Percentiles rank a stretch among this genome's conserved stretches.
Evolutionary conservation across 140 eudicot species (phyloP).

Genomic region (Erigeron philadelphicus): DNA sequence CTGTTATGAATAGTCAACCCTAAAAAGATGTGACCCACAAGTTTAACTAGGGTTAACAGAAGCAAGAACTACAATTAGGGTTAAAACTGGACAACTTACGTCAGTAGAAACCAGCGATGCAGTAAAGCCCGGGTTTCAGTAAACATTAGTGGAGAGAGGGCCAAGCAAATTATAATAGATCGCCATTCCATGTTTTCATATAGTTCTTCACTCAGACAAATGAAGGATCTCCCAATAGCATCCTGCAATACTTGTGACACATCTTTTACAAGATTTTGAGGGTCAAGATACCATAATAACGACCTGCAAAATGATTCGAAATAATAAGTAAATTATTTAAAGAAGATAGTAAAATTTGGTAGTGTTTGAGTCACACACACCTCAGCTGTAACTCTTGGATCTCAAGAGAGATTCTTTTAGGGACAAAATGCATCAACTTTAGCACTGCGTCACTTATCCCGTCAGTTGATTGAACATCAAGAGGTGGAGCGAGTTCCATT

Average conservation of each 20-base stretch:
- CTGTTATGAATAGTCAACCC: constrained; percentile 48
- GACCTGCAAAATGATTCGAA: constrained; percentile 42
- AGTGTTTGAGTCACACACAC: constrained; percentile 27
- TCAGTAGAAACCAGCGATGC: constrained; percentile 63
- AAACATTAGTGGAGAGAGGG: constrained; percentile 58
- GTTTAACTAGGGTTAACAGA: constrained; percentile 13
- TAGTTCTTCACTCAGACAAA: constrained; percentile 46
- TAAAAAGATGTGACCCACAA: constrained; percentile 23
- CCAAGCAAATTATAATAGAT: constrained; percentile 48
- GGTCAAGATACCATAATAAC: constrained; percentile 63
- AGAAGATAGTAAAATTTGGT: constrained; percentile 3
- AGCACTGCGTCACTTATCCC: constrained; percentile 25
- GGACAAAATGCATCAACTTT: constrained; percentile 34
- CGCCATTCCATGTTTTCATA: constrained; percentile 56
- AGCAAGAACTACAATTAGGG: constrained; percentile 3
- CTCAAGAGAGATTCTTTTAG: constrained; percentile 28
- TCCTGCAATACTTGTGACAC: constrained; percentile 51
- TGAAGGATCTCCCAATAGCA: constrained; percentile 43
- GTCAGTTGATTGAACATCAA: constrained; percentile 30
- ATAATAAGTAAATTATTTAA: not conserved
- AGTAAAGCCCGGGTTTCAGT: constrained; percentile 55
- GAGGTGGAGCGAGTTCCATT: constrained; percentile 25
- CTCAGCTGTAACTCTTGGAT: constrained; percentile 48
- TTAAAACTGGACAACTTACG: constrained; percentile 42
- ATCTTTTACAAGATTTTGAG: constrained; percentile 46